Base-by-base conservation (phyloP, 2,329 filamentous ascomycete species). In the Phialophora expanda region DNA sequence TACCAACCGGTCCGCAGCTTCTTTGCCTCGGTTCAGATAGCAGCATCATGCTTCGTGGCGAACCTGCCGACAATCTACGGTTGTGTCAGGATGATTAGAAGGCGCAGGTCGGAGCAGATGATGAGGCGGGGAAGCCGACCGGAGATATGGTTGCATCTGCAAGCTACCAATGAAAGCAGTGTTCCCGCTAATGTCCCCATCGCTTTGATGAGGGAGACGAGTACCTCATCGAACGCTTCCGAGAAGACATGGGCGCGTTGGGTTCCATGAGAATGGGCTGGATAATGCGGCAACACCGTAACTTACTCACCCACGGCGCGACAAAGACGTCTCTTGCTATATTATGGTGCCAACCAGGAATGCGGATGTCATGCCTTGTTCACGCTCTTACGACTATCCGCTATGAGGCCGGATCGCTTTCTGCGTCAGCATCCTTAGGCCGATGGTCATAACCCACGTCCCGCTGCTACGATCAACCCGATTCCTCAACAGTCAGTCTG, bases 21-120 rank as follows among this genome's bases (percentile, higher is more conserved):
- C 1, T 80, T 78, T 75, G 77, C 77, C 4, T 78, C 76, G 44
- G 74, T 74, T 4, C 79, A 81, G 63, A 73, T 80, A n/a, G 56
- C 74, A n/a, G 69, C 70, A 6, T 68, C 72, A 11, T 69, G 69
- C 44, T 73, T 74, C 46, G 77, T 80, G 5, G 78, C 80, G 22
- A 81, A 81, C 60, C 74, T 75, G 0, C 78, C 78, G 0, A 77
- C 77, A 0, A 64, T 80, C 9, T 79, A 71, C 63, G 69, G 69
- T 5, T 68, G 56, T 56, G 7, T 63, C 14, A 67, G 67, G 44
- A 48, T 69, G 44, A 65, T 66, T 51, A 67, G 34, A 34, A 32
- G 67, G 24, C 65, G 66, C 28, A 68, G 60, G 51, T 65, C 66
- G n/a, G 64, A 65, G n/a, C 65, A 66, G 48, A 66, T 24, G 22